A percentile compares a stretch with the other conserved stretches of the same genome.
Conservation (phyloP, 2,329 filamentous ascomycete species). For the Colletotrichum gigasporum region DNA sequence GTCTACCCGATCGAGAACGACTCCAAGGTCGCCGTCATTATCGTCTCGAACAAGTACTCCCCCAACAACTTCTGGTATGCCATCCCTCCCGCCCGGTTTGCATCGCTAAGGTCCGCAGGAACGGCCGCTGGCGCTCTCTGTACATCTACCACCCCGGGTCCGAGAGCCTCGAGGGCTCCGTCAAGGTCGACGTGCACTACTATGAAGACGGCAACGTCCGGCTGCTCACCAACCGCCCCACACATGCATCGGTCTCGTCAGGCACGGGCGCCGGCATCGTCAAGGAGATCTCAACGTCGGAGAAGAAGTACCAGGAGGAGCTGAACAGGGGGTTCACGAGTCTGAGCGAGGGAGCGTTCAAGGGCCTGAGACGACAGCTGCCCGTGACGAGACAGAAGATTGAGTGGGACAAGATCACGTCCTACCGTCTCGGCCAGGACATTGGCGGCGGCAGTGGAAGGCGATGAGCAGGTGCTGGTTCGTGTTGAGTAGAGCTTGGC, state of each 20-base stretch:
- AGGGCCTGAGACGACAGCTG: conserved; percentile 88
- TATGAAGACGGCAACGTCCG: conserved; percentile 99
- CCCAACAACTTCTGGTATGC: conserved; percentile 94
- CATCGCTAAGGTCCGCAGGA: conserved; percentile 63
- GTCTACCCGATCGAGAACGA: conserved; percentile 84
- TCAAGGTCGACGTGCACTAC: conserved; percentile 98
- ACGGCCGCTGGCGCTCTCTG: conserved; percentile 92
- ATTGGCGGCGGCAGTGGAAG: conserved; percentile 74
- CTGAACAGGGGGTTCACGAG: conserved; percentile 89
- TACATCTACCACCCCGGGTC: conserved; percentile 82
- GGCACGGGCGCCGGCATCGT: conserved; percentile 74
- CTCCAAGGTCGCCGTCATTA: conserved; percentile 78
- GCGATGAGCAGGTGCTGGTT: conserved; percentile 48
- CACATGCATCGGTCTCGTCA: conserved; percentile 69
- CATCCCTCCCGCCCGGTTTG: background rate
- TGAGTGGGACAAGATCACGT: conserved; percentile 98
- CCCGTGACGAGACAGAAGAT: conserved; percentile 98
- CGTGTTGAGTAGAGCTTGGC: conserved; percentile 6
- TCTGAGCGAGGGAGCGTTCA: conserved; percentile 94
- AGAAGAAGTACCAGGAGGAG: conserved; percentile 97
- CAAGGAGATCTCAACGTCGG: conserved; percentile 79
- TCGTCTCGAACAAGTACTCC: conserved; percentile 96
- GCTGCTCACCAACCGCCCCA: conserved; percentile 85
- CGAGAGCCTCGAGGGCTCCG: conserved; percentile 75
- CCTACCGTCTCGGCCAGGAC: conserved; percentile 86